Conservation (phyloP, 495 filamentous ascomycete genomes). For the Hypomontagnella monticulosa region DNA sequence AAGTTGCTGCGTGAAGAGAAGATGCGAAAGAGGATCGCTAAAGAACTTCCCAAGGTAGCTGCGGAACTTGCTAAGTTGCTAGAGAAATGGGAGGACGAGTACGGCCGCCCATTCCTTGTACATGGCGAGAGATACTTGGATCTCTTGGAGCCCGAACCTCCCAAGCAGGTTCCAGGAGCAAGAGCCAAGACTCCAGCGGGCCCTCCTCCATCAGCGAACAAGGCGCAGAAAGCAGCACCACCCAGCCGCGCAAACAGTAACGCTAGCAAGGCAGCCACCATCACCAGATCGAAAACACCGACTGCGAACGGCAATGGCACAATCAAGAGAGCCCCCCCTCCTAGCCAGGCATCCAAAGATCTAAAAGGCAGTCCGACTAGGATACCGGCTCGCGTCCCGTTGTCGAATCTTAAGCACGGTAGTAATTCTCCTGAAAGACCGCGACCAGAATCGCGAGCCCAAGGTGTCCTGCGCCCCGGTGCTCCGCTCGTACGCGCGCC, state of each 20-base stretch:
- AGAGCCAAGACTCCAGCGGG: slow-evolving; percentile 83
- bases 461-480: slow-evolving; percentile 48
- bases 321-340: slow-evolving; percentile 39
- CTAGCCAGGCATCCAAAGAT: slow-evolving; percentile 41
- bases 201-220: slow-evolving; percentile 60
- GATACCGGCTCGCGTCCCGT: slow-evolving; percentile 81
- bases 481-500: slow-evolving; percentile 68
- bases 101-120: slow-evolving; percentile 90
- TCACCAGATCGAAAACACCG: slow-evolving; percentile 76
- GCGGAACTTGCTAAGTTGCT: slow-evolving; percentile 80
- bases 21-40: slow-evolving; percentile 95
- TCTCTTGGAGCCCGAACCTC: slow-evolving; percentile 69
- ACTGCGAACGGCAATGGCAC: slow-evolving; percentile 44
- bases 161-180: slow-evolving; percentile 69
- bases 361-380: slow-evolving; percentile 72
- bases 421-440: slow-evolving; percentile 84
- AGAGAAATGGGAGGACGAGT: slow-evolving; percentile 93
- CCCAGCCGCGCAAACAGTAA: slow-evolving; percentile 50
- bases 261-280: slow-evolving; percentile 53
- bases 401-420: slow-evolving; percentile 81
- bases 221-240: slow-evolving; percentile 54
- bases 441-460: slow-evolving; percentile 56
- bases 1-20: slow-evolving; percentile 97
- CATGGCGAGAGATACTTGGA: slow-evolving; percentile 91
- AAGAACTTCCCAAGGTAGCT: slow-evolving; percentile 93